A percentile compares a stretch with the other conserved stretches of the same genome.
Conservation (phyloP, 805 yeast genomes). For the Schwanniomyces occidentalis region DNA sequence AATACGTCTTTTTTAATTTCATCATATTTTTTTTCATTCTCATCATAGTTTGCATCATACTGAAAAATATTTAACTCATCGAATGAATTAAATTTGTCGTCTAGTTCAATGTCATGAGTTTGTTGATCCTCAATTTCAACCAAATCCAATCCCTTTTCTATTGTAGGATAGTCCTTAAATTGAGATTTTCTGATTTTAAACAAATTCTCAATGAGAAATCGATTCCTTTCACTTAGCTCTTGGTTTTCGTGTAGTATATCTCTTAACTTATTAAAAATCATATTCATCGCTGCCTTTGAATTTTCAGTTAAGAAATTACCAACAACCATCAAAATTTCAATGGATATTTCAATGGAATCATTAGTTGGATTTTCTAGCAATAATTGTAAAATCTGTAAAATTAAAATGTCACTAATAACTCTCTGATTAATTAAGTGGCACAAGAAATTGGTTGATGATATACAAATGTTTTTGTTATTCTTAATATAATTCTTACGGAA, state of each 20-base stretch:
- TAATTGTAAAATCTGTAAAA: constrained; percentile 36
- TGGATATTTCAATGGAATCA: constrained; percentile 56
- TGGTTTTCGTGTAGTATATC: constrained; percentile 56
- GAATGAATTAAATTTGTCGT: constrained; percentile 48
- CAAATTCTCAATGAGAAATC: constrained; percentile 48
- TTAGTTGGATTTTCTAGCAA: constrained; percentile 47
- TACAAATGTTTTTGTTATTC: constrained; percentile 46
- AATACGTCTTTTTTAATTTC: constrained; percentile 45
- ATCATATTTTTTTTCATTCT: constrained; percentile 50
- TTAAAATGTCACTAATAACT: constrained; percentile 41
- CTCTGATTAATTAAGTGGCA: constrained; percentile 64
- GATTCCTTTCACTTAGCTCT: constrained; percentile 37
- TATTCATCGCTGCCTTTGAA: constrained; percentile 45
- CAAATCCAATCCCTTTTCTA: constrained; percentile 53
- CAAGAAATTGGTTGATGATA: constrained; percentile 48
- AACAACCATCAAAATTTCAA: constrained; percentile 47
- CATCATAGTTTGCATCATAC: constrained; percentile 51
- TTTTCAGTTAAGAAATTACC: constrained; percentile 52
- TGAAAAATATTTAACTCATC: constrained; percentile 51
- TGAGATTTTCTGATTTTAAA: constrained; percentile 50
- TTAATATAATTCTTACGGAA: constrained; percentile 55
- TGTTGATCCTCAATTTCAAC: constrained; percentile 64
- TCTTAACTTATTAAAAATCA: constrained; percentile 61
- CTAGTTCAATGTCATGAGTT: constrained; percentile 56
- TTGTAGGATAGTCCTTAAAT: constrained; percentile 35